Evolutionary conservation across 1,139 yeast genomes (phyloP), one percentile per base, ranked within the genome.

Genomic region (Taphrina wiesneri): DNA sequence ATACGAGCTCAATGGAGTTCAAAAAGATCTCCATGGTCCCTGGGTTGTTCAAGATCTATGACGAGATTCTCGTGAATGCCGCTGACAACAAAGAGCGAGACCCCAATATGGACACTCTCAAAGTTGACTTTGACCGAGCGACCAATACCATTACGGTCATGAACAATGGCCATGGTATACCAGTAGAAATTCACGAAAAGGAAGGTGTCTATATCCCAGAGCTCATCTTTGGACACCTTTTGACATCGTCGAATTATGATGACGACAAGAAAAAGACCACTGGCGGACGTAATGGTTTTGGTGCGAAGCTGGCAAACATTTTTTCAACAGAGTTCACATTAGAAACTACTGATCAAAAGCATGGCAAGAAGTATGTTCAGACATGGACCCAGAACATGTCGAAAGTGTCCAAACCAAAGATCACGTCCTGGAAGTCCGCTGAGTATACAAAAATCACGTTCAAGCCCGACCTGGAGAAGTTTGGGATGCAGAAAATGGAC

Each of bases 221-320:
- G 76, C 83, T 95, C 78, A 95, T 95, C 73, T 95, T 95, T 77
- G 99, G 99, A 68, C 91, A 93, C 74, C 83, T 95, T 70, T 83
- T 95, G 72, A 95, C 99, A 0, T 92, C 98, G 1, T 90, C 97
- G 39, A 95, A 95, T 77, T 95, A 95, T 76, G 97, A 95, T 75
- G 99, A 95, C 75, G 85, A 93, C 70, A 88, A 93, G 74, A 90
- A 89, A 78, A 95, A 95, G 76, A 98, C 95, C 30, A 90, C 97
- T 1, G 99, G 99, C 80, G 99, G 99, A 77, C 85, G 99, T 81
- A 95, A 95, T 75, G 99, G 99, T 71, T 95, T 85, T 75, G 99
- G 99, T 77, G 99, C 99, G 59, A 95, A 95, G 76, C 77, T 95
- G 76, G 90, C 96, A 82, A 88, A 95, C 78, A 89, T 95, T 72